Evolutionary conservation across 257 asterid genomes (phyloP).

Genomic region (Solanum medicagineum): DNA sequence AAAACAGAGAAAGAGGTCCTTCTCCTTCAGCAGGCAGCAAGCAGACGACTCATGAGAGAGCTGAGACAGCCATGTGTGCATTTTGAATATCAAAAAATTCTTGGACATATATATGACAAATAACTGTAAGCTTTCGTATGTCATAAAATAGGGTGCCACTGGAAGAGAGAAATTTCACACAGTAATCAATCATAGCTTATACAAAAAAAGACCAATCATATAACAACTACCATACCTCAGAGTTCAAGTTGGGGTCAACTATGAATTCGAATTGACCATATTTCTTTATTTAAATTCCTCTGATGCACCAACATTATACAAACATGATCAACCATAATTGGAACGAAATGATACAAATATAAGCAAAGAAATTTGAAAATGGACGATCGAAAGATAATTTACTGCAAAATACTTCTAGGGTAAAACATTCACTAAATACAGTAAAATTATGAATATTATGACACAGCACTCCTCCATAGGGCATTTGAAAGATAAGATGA

Average conservation of each 20-base stretch:
- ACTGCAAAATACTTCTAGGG: no score
- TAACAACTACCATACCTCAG: not conserved
- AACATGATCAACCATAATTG: not conserved
- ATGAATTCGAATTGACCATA: not conserved
- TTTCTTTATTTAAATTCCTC: not conserved
- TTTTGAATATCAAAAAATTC: not conserved
- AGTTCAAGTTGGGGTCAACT: not conserved
- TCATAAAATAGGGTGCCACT: not conserved
- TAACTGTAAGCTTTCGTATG: not conserved
- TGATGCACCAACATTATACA: not conserved
- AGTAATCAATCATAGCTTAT: not conserved
- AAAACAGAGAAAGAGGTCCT: not conserved
- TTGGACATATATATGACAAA: not conserved
- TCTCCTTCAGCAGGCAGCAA: not conserved
- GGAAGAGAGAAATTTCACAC: not conserved
- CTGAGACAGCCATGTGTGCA: not conserved
- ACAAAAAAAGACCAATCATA: not conserved
- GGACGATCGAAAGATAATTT: not conserved
- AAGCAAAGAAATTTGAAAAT: not conserved
- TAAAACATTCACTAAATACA: no score
- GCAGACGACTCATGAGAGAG: not conserved
- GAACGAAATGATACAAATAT: not conserved
- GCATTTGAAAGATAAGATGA: not conserved
- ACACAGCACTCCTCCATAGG: not conserved
- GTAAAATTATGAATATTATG: no score